Percentiles rank a stretch among this genome's conserved stretches.
phyloP scores from a whole-genome alignment of 306 rosid species.

The Parietaria judaica region DNA sequence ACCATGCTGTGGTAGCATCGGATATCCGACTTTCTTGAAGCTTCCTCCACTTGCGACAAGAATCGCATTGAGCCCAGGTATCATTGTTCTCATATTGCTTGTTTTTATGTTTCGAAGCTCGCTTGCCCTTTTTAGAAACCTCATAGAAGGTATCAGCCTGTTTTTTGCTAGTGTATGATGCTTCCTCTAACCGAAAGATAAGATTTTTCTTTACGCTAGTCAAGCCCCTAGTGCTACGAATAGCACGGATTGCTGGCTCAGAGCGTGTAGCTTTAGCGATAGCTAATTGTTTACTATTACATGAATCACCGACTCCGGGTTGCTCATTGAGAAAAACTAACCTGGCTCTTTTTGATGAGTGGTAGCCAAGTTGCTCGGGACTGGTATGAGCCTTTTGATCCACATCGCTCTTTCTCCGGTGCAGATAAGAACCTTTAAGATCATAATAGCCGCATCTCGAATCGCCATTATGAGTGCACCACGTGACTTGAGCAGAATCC shows the following conservation, averaged over 20 bases:
- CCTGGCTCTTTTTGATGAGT: constrained; percentile 56
- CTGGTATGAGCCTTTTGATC: constrained; percentile 28
- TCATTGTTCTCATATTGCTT: constrained; percentile 42
- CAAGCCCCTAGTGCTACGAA: constrained; percentile 46
- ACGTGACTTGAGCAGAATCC: constrained; percentile 47
- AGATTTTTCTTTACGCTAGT: constrained; percentile 51
- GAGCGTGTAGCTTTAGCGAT: constrained; percentile 43
- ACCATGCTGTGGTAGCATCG: constrained; percentile 65
- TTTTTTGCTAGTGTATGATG: constrained; percentile 25
- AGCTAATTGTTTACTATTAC: constrained; percentile 30
- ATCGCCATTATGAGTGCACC: constrained; percentile 69
- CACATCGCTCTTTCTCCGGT: constrained; percentile 37
- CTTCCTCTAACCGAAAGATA: constrained; percentile 34
- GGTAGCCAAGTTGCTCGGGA: constrained; percentile 30
- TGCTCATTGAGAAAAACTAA: constrained; percentile 29
- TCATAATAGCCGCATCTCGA: constrained; percentile 85
- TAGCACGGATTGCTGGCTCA: constrained; percentile 27
- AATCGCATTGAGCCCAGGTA: constrained; percentile 92
- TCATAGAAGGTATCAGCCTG: constrained; percentile 29
- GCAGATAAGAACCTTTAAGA: constrained; percentile 36
- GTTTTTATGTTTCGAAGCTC: constrained; percentile 17
- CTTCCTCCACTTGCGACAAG: constrained; percentile 90
- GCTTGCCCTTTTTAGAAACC: constrained; percentile 26
- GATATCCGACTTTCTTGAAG: constrained; percentile 46
- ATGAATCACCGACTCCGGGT: constrained; percentile 19